Base-by-base conservation (phyloP, 2,329 filamentous ascomycete species). In the Aspergillus sp. region DNA sequence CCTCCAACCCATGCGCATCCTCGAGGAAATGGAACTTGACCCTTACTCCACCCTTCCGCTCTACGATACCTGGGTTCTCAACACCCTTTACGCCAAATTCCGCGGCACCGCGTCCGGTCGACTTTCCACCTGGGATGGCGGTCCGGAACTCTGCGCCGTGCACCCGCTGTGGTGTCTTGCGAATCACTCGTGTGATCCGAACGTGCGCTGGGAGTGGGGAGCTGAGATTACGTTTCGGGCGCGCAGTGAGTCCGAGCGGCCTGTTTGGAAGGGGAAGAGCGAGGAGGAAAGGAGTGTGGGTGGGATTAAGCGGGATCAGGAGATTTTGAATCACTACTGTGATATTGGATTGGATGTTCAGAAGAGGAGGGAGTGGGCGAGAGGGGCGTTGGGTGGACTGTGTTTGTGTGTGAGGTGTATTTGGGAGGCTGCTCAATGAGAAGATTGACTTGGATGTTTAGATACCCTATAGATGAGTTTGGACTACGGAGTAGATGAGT, bases 101-200 rank as follows among this genome's bases (percentile, higher is more conserved):
- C 81, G 93, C 26, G 93, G 89, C 41, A 95, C 90, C 0, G 93
- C 93, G 0, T 95, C 89, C 2, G 91, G 90, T 5, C 80, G 88
- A 33, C 84, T 93, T 53, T 89, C 81, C 49, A 77, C 77, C 0
- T 79, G 79, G 54, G 87, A 91, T 50, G 88, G 90, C 3, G 81
- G 88, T 7, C 91, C 93, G 0, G 93, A 97, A 58, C 86, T 95
- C 5, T 89, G 88, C 27, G 91, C 91, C 27, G 90, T 97, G 27
- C 90, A 97, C 68, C 90, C 91, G 2, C 82, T 95, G 55, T 98
- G 93, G 90, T 97, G 90, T 67, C 75, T 97, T 28, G 90, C 91
- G 27, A 98, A 98, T 60, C 93, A 98, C 64, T 89, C 90, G 64
- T 98, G 93, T 68, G 83, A 95, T 61, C 93, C 93, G 7, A 96